A percentile compares a stretch with the other conserved stretches of the same genome.
phyloP scores from a whole-genome alignment of 2,329 filamentous ascomycete genomes.

The Diplocarpon mali region DNA sequence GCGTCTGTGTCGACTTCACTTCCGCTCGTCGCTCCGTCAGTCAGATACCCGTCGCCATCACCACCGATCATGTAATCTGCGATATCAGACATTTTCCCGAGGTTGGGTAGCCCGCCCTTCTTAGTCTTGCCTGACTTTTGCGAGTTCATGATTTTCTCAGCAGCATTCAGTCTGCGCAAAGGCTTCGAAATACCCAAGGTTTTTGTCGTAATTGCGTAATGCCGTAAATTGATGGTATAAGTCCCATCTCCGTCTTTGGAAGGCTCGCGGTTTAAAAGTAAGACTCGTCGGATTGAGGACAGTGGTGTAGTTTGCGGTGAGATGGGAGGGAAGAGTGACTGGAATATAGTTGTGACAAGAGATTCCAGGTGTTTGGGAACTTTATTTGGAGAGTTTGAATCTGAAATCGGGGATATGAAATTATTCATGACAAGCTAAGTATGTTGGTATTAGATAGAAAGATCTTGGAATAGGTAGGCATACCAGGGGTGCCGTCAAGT shows the following conservation, averaged over 20 bases:
- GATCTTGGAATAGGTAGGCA: constrained; percentile 12
- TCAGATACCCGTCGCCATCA: constrained; percentile 72
- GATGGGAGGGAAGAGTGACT: constrained; percentile 91
- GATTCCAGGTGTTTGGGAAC: constrained; percentile 93
- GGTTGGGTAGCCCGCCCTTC: constrained; percentile 71
- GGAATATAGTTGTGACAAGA: constrained; percentile 86
- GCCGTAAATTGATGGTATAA: constrained; percentile 78
- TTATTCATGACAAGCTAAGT: constrained; percentile 91
- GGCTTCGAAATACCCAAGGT: constrained; percentile 75
- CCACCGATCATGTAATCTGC: constrained; percentile 88
- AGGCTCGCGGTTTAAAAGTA: constrained; percentile 77
- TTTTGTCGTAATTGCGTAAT: constrained; percentile 92
- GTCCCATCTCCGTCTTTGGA: constrained; percentile 44
- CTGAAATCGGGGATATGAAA: constrained; percentile 56
- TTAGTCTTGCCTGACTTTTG: constrained; percentile 43
- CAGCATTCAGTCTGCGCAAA: constrained; percentile 72
- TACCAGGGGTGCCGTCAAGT: constrained; percentile 71
- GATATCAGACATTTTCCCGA: constrained; percentile 85
- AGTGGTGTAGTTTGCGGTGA: constrained; percentile 84
- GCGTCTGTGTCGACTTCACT: constrained; percentile 91
- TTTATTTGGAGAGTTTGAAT: constrained; percentile 47
- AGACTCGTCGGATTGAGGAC: constrained; percentile 81
- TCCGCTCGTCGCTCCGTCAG: constrained; percentile 64
- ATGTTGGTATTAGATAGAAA: constrained; percentile 20
- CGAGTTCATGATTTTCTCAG: constrained; percentile 57